Evolutionary conservation across 805 yeast genomes (phyloP).

Genomic region (Candida piceae): DNA sequence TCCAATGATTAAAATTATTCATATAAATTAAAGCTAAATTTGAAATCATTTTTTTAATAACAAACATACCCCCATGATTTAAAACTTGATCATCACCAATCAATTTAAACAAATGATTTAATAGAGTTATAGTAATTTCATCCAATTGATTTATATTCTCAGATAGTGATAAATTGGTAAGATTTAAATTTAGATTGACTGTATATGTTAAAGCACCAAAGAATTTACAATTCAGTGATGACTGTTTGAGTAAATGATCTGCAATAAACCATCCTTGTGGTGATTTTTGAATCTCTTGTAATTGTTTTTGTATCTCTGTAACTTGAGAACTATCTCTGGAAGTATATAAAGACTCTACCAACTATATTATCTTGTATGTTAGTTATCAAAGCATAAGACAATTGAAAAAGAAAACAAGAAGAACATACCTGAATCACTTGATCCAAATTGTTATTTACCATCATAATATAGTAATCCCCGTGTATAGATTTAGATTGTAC

Average conservation of each 20-base stretch:
- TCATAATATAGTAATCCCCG: too few species aligned
- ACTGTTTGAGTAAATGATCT: slow-evolving; percentile 37
- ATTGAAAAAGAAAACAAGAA: too few species aligned
- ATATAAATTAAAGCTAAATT: slow-evolving; percentile 47
- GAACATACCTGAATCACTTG: too few species aligned
- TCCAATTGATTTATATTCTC: slow-evolving; percentile 8
- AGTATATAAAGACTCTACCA: slow-evolving; percentile 40
- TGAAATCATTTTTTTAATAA: slow-evolving; percentile 55
- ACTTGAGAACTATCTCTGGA: slow-evolving; percentile 36
- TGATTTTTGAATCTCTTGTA: slow-evolving; percentile 58
- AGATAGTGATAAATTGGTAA: slow-evolving; percentile 3
- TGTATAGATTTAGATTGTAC: too few species aligned
- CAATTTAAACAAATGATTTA: slow-evolving; percentile 12
- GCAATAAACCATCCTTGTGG: slow-evolving; percentile 56
- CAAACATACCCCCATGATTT: slow-evolving; percentile 30
- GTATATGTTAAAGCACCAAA: slow-evolving; percentile 80
- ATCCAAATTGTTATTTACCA: too few species aligned
- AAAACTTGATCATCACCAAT: slow-evolving; percentile 12
- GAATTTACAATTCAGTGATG: slow-evolving; percentile 50
- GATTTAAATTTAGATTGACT: slow-evolving; percentile 44
- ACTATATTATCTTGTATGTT: slow-evolving; percentile 7
- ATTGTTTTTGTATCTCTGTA: slow-evolving; percentile 41
- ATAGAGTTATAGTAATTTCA: slow-evolving; percentile 5
- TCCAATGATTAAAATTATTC: slow-evolving; percentile 34
- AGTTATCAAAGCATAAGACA: neutral